phyloP scores from a whole-genome alignment of 2,329 filamentous ascomycete species.

The Aspergillus chevalieri region DNA sequence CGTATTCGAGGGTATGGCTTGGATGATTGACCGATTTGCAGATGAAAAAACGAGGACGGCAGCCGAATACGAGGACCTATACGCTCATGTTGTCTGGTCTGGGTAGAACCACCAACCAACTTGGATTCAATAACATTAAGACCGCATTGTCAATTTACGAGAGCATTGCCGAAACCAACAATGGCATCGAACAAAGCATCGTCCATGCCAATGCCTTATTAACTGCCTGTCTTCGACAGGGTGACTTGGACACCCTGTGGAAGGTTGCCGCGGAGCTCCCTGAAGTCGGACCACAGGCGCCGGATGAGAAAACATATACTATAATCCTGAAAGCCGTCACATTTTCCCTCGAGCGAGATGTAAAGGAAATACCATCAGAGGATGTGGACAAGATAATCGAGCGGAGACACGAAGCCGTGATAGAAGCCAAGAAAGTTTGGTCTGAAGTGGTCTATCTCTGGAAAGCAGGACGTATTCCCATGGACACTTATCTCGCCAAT shows the following conservation, averaged over 20 bases:
- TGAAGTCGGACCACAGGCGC: slow-evolving; percentile 53
- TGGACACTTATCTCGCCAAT: slow-evolving; percentile 75
- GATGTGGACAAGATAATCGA: slow-evolving; percentile 20
- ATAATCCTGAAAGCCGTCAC: slow-evolving; percentile 75
- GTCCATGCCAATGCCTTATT: slow-evolving; percentile 88
- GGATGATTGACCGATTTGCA: slow-evolving; percentile 26
- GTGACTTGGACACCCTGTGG: slow-evolving; percentile 76
- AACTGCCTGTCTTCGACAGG: slow-evolving; percentile 67
- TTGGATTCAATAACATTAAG: slow-evolving; percentile 48
- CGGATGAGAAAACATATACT: slow-evolving; percentile 70
- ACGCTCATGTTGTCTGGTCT: slow-evolving; percentile 76
- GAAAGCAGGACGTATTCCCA: slow-evolving; percentile 60
- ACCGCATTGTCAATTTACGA: slow-evolving; percentile 73
- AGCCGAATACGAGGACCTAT: slow-evolving; percentile 76
- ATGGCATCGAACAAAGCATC: slow-evolving; percentile 62
- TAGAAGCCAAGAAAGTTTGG: slow-evolving; percentile 72
- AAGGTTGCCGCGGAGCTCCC: slow-evolving; percentile 67
- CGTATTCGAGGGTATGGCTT: not conserved
- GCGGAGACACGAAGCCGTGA: slow-evolving; percentile 42
- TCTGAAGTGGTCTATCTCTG: slow-evolving; percentile 70
- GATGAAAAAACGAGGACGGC: slow-evolving; percentile 92
- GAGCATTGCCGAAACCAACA: slow-evolving; percentile 60
- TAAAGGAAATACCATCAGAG: slow-evolving; percentile 24
- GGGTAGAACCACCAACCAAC: slow-evolving; percentile 51
- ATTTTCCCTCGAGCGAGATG: slow-evolving; percentile 33